phyloP scores from a whole-genome alignment of 331 rosid species.

The Pyracantha coccinea region DNA sequence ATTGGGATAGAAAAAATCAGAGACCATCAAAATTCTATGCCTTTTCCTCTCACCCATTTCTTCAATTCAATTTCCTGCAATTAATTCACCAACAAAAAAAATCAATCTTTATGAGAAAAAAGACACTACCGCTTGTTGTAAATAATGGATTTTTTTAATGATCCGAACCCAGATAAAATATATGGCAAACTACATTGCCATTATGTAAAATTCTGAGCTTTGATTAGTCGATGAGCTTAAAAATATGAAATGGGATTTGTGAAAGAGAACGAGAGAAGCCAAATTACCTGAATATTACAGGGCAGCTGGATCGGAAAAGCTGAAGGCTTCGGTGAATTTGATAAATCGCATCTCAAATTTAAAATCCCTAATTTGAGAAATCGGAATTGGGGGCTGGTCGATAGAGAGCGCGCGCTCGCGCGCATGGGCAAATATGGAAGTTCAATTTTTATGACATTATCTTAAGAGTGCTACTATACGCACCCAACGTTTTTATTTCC shows the following conservation, averaged over 20 bases:
- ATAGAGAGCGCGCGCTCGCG: background rate
- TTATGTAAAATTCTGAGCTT: background rate
- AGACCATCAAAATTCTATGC: conserved; percentile 78
- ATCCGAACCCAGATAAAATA: background rate
- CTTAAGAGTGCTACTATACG: background rate
- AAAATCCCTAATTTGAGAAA: background rate
- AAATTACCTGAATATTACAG: background rate
- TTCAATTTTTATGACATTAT: background rate
- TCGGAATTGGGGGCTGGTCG: background rate
- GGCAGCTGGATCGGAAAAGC: background rate
- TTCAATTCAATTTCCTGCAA: conserved; percentile 19
- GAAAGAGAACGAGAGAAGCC: background rate
- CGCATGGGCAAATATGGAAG: background rate
- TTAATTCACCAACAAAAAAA: background rate
- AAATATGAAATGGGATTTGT: background rate
- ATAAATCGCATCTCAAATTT: background rate
- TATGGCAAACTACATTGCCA: background rate
- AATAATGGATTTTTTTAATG: background rate
- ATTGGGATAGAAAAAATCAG: conserved; percentile 94
- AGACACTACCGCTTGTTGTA: background rate
- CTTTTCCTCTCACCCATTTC: conserved; percentile 43
- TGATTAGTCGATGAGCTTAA: background rate
- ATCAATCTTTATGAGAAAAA: background rate
- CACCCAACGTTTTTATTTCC: no score
- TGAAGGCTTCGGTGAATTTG: background rate